These are phyloP conservation scores for Pestalotiopsis sp. DNA, from an alignment of 2,329 filamentous ascomycete species.

Conservation along the genomic window DNA sequence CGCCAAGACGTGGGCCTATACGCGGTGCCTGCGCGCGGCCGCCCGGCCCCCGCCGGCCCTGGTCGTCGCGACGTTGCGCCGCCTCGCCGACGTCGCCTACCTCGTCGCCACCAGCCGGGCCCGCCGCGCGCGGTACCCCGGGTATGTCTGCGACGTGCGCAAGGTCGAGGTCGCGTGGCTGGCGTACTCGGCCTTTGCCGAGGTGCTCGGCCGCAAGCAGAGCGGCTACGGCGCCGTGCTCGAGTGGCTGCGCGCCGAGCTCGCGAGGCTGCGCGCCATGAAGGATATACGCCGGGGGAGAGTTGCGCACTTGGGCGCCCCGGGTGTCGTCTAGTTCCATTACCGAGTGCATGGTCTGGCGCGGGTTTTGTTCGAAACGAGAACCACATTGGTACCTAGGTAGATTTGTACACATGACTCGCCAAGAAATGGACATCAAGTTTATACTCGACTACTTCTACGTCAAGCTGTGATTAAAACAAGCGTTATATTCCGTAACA, in stretches of 20 bases:
- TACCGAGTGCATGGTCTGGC: too few relatives aligned
- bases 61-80: conserved; percentile 69
- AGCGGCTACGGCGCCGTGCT: conserved; percentile 67
- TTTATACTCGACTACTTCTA: too few relatives aligned
- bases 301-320: conserved; percentile 18
- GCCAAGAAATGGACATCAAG: background rate
- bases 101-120: conserved; percentile 62
- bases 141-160: conserved; percentile 62
- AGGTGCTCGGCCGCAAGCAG: conserved; percentile 72
- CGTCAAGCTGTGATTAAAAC: too few relatives aligned
- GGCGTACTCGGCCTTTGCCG: conserved; percentile 69
- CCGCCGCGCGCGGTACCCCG: conserved; percentile 46
- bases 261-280: conserved; percentile 38
- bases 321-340: background rate
- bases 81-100: conserved; percentile 66
- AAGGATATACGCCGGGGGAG: conserved; percentile 33
- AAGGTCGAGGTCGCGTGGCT: conserved; percentile 65
- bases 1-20: conserved; percentile 70
- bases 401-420: too few relatives aligned
- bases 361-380: too few relatives aligned
- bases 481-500: too few relatives aligned
- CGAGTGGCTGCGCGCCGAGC: conserved; percentile 64
- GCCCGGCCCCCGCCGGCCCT: conserved; percentile 61
- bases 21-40: conserved; percentile 56
- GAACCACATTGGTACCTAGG: too few relatives aligned